Percentiles rank a stretch among this genome's conserved stretches.
Evolutionary conservation across 345 rosid genomes (phyloP).

Genomic region (Erodium maritimum): DNA sequence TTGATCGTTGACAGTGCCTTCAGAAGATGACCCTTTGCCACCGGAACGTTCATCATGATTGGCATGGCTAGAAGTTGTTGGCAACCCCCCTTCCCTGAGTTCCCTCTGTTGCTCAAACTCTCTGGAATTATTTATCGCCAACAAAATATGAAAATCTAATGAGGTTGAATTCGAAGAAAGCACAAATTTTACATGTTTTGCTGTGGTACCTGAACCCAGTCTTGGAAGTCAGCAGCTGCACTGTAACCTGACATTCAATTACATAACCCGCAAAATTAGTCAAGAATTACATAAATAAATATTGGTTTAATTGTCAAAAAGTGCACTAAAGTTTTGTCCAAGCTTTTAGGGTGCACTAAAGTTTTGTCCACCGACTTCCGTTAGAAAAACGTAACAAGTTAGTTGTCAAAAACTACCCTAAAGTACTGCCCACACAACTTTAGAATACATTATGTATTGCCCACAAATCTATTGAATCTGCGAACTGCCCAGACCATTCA

Average conservation of each 20-base stretch:
- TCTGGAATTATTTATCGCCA: slow-evolving; percentile 27
- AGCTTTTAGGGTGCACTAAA: too few relatives aligned
- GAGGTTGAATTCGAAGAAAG: slow-evolving; percentile 1
- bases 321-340: too few relatives aligned
- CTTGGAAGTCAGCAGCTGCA: slow-evolving; percentile 90
- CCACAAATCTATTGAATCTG: too few relatives aligned
- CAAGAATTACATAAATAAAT: neutral
- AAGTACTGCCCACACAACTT: too few relatives aligned
- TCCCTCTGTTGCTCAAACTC: slow-evolving; percentile 98
- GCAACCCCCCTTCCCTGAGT: slow-evolving; percentile 71
- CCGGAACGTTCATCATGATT: slow-evolving; percentile 47
- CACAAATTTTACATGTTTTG: slow-evolving; percentile 8
- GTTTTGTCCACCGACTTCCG: too few relatives aligned
- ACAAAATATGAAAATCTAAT: slow-evolving; percentile 7
- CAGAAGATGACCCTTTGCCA: slow-evolving; percentile 41
- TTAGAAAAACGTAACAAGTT: too few relatives aligned
- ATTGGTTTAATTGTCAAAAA: too few relatives aligned
- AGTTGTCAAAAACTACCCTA: too few relatives aligned
- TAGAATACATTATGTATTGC: too few relatives aligned
- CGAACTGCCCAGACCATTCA: too few relatives aligned
- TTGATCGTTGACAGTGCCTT: slow-evolving; percentile 34
- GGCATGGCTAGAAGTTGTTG: slow-evolving; percentile 40
- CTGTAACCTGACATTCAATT: slow-evolving; percentile 48
- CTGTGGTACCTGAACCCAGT: slow-evolving; percentile 78
- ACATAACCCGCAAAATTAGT: neutral